Evolutionary conservation across 257 asterid species (phyloP), one percentile per base, ranked within the genome.

Genomic region (Lavandula angustifolia): DNA sequence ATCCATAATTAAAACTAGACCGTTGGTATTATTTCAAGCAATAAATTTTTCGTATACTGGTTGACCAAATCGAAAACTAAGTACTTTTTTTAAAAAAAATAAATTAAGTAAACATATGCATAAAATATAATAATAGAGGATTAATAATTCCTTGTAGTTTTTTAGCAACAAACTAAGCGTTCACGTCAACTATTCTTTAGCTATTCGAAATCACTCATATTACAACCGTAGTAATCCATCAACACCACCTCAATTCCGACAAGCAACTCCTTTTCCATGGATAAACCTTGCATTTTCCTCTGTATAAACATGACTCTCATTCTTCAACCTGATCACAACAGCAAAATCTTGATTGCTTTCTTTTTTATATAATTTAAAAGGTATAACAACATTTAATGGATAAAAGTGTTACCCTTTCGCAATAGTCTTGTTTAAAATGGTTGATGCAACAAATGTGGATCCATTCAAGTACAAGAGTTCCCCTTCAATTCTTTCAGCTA

Each of bases 231-330:
- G 10, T 53, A 7, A 5, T 3, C 6, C 6, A 33, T 33, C 4
- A 4, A 33, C 4, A 1, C 41, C 5, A 37, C 2, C 84, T 81
- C 27, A 86, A 79, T 64, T 77, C 64, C 83, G 76, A 53, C 72
- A 79, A 5, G 87, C 94, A 9, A 88, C 79, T 1, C 98, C 96
- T 59, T 87, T 96, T 0, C 96, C 98, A 35, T 86, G 91, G 73
- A 92, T 87, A 75, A 92, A 92, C 89, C 92, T 87, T 29, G 98
- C 98, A 48, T 78, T 86, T 13, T 89, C 88, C 84, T 92, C 96
- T 1, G 96, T 75, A 77, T 92, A 89, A 11, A 89, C 95, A 56
- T 92, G 96, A 60, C 71, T 89, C 80, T 92, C 98, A 60, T 83
- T 87, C 80, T 83, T 87, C 85, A 92, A 68, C 72, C 98, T 91